These are phyloP conservation scores for Penicillium chermesinum DNA, from an alignment of 495 filamentous ascomycete genomes.

Conservation along the genomic window DNA sequence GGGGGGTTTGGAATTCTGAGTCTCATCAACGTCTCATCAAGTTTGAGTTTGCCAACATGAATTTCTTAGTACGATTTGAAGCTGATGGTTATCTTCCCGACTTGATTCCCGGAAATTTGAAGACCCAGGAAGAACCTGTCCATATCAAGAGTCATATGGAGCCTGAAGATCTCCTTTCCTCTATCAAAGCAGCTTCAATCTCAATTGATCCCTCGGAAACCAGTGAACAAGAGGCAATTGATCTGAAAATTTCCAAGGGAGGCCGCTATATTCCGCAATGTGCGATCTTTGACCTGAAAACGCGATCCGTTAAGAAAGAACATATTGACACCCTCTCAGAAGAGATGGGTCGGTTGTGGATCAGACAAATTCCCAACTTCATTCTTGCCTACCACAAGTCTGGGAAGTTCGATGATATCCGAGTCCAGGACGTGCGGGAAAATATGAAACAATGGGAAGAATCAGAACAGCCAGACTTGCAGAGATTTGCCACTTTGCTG, in stretches of 20 bases:
- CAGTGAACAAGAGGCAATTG: not conserved
- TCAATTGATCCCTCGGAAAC: not conserved
- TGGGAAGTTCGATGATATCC: constrained; percentile 52
- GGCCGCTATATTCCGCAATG: constrained; percentile 31
- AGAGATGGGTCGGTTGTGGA: constrained; percentile 54
- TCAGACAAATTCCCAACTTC: constrained; percentile 57
- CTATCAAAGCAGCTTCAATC: constrained; percentile 2
- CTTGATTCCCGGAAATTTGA: not conserved
- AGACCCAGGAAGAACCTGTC: not conserved
- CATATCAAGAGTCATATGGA: not conserved
- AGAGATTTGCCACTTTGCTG: constrained; percentile 33
- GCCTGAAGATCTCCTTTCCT: constrained; percentile 1
- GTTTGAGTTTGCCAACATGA: constrained; percentile 53
- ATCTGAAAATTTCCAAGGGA: constrained; percentile 3
- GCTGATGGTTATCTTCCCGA: constrained; percentile 53
- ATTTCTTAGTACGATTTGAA: constrained; percentile 55
- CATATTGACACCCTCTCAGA: constrained; percentile 36
- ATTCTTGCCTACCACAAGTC: constrained; percentile 53
- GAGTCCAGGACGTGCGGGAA: constrained; percentile 37
- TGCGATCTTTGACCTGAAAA: constrained; percentile 64
- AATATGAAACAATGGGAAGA: constrained; percentile 52
- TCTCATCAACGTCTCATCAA: constrained; percentile 59
- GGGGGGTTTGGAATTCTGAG: constrained; percentile 42
- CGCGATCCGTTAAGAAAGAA: constrained; percentile 39
- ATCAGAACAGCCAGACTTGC: constrained; percentile 24